phyloP scores from a whole-genome alignment of 345 rosid genomes.

The Linum lewisii region DNA sequence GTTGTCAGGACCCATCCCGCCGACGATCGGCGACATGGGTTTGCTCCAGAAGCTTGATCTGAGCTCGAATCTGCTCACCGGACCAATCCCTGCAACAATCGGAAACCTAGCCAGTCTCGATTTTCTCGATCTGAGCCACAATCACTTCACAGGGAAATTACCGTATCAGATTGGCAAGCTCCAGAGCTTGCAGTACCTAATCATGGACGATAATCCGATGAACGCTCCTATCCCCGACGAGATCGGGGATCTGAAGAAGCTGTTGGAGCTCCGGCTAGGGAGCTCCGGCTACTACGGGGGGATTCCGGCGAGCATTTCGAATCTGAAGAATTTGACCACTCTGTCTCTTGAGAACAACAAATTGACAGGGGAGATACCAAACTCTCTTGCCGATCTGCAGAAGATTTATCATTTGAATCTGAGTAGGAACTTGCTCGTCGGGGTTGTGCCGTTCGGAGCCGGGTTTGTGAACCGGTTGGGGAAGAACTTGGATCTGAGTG shows the following conservation, averaged over 20 bases:
- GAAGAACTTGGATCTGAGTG: slow-evolving; percentile 73
- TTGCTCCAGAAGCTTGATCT: slow-evolving; percentile 80
- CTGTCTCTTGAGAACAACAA: slow-evolving; percentile 70
- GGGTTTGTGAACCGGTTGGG: slow-evolving; percentile 54
- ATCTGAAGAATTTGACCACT: slow-evolving; percentile 53
- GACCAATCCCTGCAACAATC: slow-evolving; percentile 46
- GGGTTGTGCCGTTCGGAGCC: slow-evolving; percentile 65
- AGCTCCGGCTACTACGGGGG: slow-evolving; percentile 64
- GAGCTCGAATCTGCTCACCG: slow-evolving; percentile 58
- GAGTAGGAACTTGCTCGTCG: slow-evolving; percentile 53
- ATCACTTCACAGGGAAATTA: slow-evolving; percentile 45
- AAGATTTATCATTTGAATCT: slow-evolving; percentile 72
- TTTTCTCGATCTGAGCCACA: slow-evolving; percentile 73
- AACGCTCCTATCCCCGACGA: slow-evolving; percentile 46
- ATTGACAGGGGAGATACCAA: slow-evolving; percentile 65
- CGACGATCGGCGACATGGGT: slow-evolving; percentile 47
- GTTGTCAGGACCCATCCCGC: slow-evolving; percentile 47
- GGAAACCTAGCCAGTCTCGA: slow-evolving; percentile 41
- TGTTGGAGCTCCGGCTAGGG: slow-evolving; percentile 73
- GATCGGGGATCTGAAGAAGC: slow-evolving; percentile 41
- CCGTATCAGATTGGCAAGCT: slow-evolving; percentile 53
- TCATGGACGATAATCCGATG: slow-evolving; percentile 87
- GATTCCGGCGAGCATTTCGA: slow-evolving; percentile 49
- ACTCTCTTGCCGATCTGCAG: slow-evolving; percentile 33
- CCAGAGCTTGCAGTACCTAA: slow-evolving; percentile 58